Base-by-base conservation (phyloP, 2,329 filamentous ascomycete species). In the Biscogniauxia sp. region DNA sequence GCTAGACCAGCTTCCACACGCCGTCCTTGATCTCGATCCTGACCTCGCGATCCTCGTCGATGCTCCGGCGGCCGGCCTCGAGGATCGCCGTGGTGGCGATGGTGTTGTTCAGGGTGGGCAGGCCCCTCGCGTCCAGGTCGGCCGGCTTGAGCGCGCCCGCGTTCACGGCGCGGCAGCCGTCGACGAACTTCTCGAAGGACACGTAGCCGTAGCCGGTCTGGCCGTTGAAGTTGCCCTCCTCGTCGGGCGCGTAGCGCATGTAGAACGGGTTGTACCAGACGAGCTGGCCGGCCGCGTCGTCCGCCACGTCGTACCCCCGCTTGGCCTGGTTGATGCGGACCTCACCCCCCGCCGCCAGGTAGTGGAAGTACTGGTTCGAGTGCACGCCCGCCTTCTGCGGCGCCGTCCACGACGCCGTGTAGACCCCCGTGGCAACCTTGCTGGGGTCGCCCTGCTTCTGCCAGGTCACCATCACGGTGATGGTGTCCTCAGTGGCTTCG, bases 351-450 rank as follows among this genome's bases (percentile, higher is more conserved):
- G 86, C 84, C 2, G 86, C 93, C 79, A 97, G 89, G 79, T 95
- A 97, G 78, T 97, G 93, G 81, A 97, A 97, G 79, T 97, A 95
- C 79, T 97, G 93, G 76, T 96, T 96, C 1, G 90, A 94, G 78
- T 97, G 94, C n/a, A 97, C 93, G 55, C 94, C 93, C 0, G 93
- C 93, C 71, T 89, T 91, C 74, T 96, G 91, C 13, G 94, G 93
- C 6, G 94, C 94, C 1, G 93, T 97, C 93, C 93, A 97, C 50
- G 90, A 94, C 11, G 93, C 91, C 13, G 94, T 97, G 78, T 96
- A 97, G 7, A 97, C 92, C 58, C 88, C 93, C 1, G 93, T 95
- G 11, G 91, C 94, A 59, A 86, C 81, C 79, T 91, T 93, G 62
- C 77, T 79, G 0, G 86, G 81, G 66, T 91, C 87, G 57, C 80